Evolutionary conservation across 2,329 filamentous ascomycete genomes (phyloP).

Genomic region (Claviceps sp.): DNA sequence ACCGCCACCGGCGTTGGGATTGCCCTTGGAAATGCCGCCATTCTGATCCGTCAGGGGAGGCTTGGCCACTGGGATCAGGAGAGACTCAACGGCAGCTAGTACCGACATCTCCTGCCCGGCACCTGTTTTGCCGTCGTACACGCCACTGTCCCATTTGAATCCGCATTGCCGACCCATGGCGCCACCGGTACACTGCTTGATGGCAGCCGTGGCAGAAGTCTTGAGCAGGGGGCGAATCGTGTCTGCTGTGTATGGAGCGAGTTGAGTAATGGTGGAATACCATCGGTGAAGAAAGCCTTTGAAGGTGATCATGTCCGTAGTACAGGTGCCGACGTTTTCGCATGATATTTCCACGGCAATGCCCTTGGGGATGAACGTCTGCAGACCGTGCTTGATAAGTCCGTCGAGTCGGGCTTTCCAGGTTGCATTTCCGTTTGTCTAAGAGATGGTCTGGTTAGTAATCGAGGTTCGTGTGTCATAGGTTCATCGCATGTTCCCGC

Average conservation of each 20-base stretch:
- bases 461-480: background rate
- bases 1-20: conserved; percentile 28
- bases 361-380: conserved; percentile 40
- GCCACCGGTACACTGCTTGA: conserved; percentile 40
- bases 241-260: conserved; percentile 39
- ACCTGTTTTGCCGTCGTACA: conserved; percentile 40
- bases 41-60: conserved; percentile 30
- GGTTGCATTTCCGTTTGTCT: conserved; percentile 33
- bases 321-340: conserved; percentile 41
- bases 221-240: conserved; percentile 38
- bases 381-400: conserved; percentile 22
- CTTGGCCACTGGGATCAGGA: conserved; percentile 29
- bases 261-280: conserved; percentile 37
- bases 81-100: conserved; percentile 39
- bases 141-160: conserved; percentile 37
- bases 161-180: conserved; percentile 36
- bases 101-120: conserved; percentile 49
- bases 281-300: conserved; percentile 47
- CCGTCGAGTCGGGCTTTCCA: conserved; percentile 39
- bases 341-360: conserved; percentile 50
- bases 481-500: background rate
- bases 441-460: conserved; percentile 1
- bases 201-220: conserved; percentile 39
- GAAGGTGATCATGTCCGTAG: conserved; percentile 50
- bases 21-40: conserved; percentile 38